These are phyloP conservation scores for Alternaria alternata DNA, from an alignment of 2,329 filamentous ascomycete genomes.

Conservation along the genomic window DNA sequence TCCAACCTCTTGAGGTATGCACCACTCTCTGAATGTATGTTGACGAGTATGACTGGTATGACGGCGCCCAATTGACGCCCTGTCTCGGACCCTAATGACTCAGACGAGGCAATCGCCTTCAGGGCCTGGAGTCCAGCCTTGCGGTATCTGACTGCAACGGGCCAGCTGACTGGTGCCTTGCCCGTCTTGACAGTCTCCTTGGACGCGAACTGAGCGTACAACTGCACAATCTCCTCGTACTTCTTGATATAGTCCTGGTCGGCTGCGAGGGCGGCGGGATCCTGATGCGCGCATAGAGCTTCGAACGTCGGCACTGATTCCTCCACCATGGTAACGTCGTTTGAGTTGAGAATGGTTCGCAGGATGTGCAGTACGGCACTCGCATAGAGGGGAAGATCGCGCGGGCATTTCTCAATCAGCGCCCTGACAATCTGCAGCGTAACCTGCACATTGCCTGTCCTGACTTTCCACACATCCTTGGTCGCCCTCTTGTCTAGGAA, in stretches of 20 bases:
- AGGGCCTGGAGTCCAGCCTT: slow-evolving; percentile 71
- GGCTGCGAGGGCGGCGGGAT: slow-evolving; percentile 82
- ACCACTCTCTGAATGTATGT: slow-evolving; percentile 79
- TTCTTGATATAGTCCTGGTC: slow-evolving; percentile 83
- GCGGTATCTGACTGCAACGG: slow-evolving; percentile 72
- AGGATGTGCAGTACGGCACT: slow-evolving; percentile 85
- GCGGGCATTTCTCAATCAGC: slow-evolving; percentile 89
- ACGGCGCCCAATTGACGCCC: slow-evolving; percentile 79
- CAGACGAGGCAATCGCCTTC: slow-evolving; percentile 80
- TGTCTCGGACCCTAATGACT: slow-evolving; percentile 77
- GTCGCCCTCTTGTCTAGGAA: slow-evolving; percentile 95
- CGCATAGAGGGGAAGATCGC: slow-evolving; percentile 89
- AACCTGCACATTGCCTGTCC: slow-evolving; percentile 92
- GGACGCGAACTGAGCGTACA: slow-evolving; percentile 82
- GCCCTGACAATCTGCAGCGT: slow-evolving; percentile 91
- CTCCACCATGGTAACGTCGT: slow-evolving; percentile 92
- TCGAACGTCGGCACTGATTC: slow-evolving; percentile 87
- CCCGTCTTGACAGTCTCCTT: slow-evolving; percentile 59
- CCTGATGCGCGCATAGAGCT: slow-evolving; percentile 87
- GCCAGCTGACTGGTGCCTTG: slow-evolving; percentile 66
- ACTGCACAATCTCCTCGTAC: slow-evolving; percentile 81
- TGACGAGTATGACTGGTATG: slow-evolving; percentile 85
- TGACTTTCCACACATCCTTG: slow-evolving; percentile 86
- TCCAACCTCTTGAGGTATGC: slow-evolving; percentile 74
- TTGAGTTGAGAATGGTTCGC: slow-evolving; percentile 80